Evolutionary conservation across 192 early-diverging fungal species (phyloP).

Genomic region (Gigaspora rosea): DNA sequence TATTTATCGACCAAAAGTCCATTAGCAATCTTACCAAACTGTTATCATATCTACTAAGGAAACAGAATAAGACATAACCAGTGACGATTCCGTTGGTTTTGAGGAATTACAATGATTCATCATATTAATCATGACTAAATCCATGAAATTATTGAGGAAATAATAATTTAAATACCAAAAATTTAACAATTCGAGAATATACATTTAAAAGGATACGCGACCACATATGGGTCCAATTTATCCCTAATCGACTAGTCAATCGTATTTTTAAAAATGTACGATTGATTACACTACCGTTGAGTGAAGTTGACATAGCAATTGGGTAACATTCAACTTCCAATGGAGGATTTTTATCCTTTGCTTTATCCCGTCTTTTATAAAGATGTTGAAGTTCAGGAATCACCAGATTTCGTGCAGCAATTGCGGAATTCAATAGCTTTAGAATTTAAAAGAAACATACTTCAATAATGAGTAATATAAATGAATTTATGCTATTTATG

Average conservation of each 20-base stretch:
- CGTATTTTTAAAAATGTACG: conserved; percentile 12
- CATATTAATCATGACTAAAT: conserved; percentile 2
- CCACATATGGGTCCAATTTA: conserved; percentile 26
- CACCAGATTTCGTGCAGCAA: conserved; percentile 20
- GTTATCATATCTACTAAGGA: conserved; percentile 20
- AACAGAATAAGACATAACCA: conserved; percentile 25
- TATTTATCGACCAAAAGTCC: neutral
- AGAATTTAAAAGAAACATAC: neutral
- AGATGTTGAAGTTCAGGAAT: conserved; percentile 20
- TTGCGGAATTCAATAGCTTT: conserved; percentile 8
- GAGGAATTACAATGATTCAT: neutral
- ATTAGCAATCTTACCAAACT: conserved; percentile 5
- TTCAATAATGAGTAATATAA: neutral
- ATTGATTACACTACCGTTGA: neutral
- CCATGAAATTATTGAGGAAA: too few species aligned
- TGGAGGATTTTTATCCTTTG: neutral
- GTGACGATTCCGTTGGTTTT: neutral
- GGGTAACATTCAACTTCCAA: conserved; percentile 18
- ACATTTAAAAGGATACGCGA: conserved; percentile 21
- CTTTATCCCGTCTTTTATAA: conserved; percentile 5
- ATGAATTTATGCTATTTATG: neutral
- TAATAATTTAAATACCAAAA: neutral
- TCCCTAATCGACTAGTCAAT: conserved; percentile 13
- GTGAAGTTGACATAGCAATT: conserved; percentile 8
- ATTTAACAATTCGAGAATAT: neutral